Base-by-base conservation (phyloP, 495 filamentous ascomycete genomes). In the Trichoderma asperelloides region DNA sequence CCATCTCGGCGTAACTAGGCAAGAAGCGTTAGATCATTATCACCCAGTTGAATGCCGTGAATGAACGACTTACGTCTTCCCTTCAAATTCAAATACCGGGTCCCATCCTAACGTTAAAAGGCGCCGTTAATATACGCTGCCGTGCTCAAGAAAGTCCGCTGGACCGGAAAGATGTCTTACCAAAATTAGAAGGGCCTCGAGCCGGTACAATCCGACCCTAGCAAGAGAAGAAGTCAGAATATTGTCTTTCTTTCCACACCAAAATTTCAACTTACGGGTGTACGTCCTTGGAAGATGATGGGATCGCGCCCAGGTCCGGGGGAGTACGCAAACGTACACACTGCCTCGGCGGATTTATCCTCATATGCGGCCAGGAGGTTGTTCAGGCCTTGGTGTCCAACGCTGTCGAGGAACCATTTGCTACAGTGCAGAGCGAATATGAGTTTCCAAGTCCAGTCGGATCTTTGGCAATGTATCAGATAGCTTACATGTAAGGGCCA, bases 261-360 rank as follows among this genome's bases (percentile, higher is more conserved):
- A n/a, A n/a, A n/a, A n/a, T n/a, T 18, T 69, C 30, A 63, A 71
- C 76, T 69, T 43, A 80, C 80, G 65, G 82, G 74, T 7, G 92
- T 96, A 69, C 89, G 81, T 0, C 95, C 95, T 80, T 99, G 91
- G 77, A 98, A 99, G 5, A 98, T 77, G n/a, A 94, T 78, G 1
- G 90, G 87, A 71, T 96, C 91, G 47, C 90, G 82, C 2, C 89
- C 93, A 15, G 95, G 95, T 0, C 95, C 94, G 67, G 86, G 82
- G 68, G 84, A 93, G 77, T 95, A 97, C 16, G 88, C 96, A 79
- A 99, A 98, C 5, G 95, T 98, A 79, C 96, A 98, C 30, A 98
- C 89, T 25, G 95, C 96, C 75, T 96, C 87, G 62, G 93, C 93
- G 57, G 86, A 86, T 73, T 96, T 96, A 76, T 98, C 91, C 15